Conservation (phyloP, 257 asterid genomes). For the Paulownia fortunei region DNA sequence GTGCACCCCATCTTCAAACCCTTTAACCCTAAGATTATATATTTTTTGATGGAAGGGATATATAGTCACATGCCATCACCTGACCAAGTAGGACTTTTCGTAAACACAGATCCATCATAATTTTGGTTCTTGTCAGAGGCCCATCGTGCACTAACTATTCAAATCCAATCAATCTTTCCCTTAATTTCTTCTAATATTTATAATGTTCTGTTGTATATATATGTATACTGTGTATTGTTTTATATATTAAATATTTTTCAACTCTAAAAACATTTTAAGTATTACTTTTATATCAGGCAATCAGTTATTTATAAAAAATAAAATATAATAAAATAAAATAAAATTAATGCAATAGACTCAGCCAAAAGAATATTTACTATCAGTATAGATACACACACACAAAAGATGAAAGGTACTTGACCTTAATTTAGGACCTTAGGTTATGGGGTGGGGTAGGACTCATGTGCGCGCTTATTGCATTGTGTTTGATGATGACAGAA, state of each 20-base stretch:
- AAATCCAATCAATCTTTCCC: not conserved
- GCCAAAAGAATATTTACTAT: not conserved
- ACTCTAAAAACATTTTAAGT: too few relatives aligned
- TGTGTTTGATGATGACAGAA: conserved; percentile 29
- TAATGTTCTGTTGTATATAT: not conserved
- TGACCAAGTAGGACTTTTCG: conserved; percentile 34
- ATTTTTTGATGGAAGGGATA: not conserved
- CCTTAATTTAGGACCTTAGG: conserved; percentile 4
- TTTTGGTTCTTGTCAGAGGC: conserved; percentile 16
- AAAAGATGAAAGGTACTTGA: not conserved
- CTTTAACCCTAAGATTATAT: not conserved
- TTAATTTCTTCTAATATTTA: not conserved
- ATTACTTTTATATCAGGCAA: too few relatives aligned
- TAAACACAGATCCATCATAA: conserved; percentile 24
- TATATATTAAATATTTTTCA: too few relatives aligned
- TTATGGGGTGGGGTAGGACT: conserved; percentile 31
- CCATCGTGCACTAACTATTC: conserved; percentile 15
- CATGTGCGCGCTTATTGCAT: conserved; percentile 28
- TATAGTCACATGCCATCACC: conserved; percentile 34
- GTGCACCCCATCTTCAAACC: not conserved
- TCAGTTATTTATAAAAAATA: too few relatives aligned
- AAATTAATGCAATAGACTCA: not conserved
- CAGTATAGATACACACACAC: not conserved
- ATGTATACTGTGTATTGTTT: too few relatives aligned
- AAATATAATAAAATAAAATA: not conserved